phyloP scores from a whole-genome alignment of 1,284 basidiomycete genomes.

The Pyrrhoderma lamaoense region DNA sequence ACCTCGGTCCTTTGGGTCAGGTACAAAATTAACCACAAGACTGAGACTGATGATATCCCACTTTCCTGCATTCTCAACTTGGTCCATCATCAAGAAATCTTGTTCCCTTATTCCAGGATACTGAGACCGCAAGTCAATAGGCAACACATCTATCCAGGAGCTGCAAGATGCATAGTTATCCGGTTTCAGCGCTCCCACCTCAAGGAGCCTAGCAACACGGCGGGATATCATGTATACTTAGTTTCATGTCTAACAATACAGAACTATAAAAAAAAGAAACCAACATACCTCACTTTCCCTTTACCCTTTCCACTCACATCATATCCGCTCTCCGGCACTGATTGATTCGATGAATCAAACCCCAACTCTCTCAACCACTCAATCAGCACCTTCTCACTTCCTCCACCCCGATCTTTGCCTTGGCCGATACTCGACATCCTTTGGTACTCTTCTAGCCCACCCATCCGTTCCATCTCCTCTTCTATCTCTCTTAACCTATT shows the following conservation, averaged over 20 bases:
- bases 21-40: slow-evolving; percentile 83
- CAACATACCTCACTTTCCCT: slow-evolving; percentile 11
- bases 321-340: slow-evolving; percentile 27
- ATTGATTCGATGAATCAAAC: too few relatives aligned
- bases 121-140: slow-evolving; percentile 76
- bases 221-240: neutral
- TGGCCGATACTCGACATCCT: slow-evolving; percentile 77
- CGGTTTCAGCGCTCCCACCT: slow-evolving; percentile 79
- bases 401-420: slow-evolving; percentile 72
- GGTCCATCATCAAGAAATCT: slow-evolving; percentile 67
- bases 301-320: slow-evolving; percentile 19
- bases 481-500: slow-evolving; percentile 44
- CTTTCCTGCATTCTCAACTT: slow-evolving; percentile 30
- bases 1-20: slow-evolving; percentile 72
- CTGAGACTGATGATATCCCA: slow-evolving; percentile 82
- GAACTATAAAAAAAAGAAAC: neutral
- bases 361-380: slow-evolving; percentile 59
- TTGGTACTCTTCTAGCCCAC: slow-evolving; percentile 75
- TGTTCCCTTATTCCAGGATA: slow-evolving; percentile 75
- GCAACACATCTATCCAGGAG: slow-evolving; percentile 64
- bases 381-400: slow-evolving; percentile 73
- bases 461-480: slow-evolving; percentile 54
- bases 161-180: slow-evolving; percentile 66
- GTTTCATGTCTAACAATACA: neutral
- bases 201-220: slow-evolving; percentile 52